Evolutionary conservation across 768 basidiomycete genomes (phyloP), one percentile per base, ranked within the genome.

Genomic region (Coprinellus aureogranulatus): DNA sequence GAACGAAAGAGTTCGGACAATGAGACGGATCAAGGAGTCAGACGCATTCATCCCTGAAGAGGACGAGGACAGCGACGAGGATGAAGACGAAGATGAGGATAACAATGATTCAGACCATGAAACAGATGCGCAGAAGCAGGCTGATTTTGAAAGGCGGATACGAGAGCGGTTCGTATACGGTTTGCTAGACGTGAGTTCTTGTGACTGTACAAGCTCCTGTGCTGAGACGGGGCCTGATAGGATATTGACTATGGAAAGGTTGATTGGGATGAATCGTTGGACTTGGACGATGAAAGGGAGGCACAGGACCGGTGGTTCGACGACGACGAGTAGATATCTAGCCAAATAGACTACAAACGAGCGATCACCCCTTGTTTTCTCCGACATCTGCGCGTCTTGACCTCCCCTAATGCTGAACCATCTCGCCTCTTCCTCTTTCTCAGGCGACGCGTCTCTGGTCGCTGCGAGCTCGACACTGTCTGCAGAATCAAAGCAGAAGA

Each of bases 141-240:
- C 63, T 23, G 64, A 65, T 6, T 91, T 92, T 68, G 81, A 85
- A 64, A 75, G 88, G 41, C 70, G 76, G 27, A 69, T 92, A n/a
- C 79, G 72, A 50, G 89, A 92, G 67, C 74, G 77, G 11, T 87
- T 91, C 62, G 88, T 92, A 23, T 90, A 91, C 61, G 90, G 90
- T 4, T 67, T 86, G 57, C 73, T 92, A 11, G 86, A 89, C 69
- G 90, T 85, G 71, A 70, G 84, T 71, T 28, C 28, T 34, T 2
- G 30, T 12, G 41, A 39, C 16, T 8, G 41, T 6, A 8, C 18
- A 16, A 10, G 14, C 6, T 8, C 20, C 20, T 16, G 41, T 8
- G 41, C 20, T 44, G 41, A 44, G 5, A 22, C 10, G 8, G 6
- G 20, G 9, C 20, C 53, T 30, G 55, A 23, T 65, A 92, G 89